These are phyloP conservation scores for Kickxella alabastrina DNA, from an alignment of 192 early-diverging fungal species.

Conservation along the genomic window DNA sequence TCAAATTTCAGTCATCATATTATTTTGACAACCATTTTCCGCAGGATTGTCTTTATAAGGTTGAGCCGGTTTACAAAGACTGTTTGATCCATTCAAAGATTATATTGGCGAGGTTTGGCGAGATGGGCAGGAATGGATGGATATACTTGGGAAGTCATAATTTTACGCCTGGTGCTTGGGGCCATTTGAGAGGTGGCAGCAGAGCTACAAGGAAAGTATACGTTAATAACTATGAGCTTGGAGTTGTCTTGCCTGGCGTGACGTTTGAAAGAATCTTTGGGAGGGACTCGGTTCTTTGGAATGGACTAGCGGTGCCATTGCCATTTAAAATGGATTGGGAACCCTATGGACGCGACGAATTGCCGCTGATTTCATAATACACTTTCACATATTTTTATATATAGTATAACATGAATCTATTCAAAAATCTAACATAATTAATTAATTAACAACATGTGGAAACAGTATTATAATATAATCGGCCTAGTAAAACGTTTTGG, in stretches of 20 bases:
- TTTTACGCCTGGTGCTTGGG: conserved; percentile 42
- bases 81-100: conserved; percentile 28
- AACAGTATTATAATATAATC: too few species aligned
- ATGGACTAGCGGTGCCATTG: conserved; percentile 16
- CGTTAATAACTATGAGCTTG: conserved; percentile 47
- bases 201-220: background rate
- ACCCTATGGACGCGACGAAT: conserved; percentile 12
- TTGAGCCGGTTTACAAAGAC: conserved; percentile 7
- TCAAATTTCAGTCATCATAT: conserved; percentile 7
- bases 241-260: conserved; percentile 22
- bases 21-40: conserved; percentile 12
- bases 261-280: conserved; percentile 19
- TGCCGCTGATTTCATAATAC: too few species aligned
- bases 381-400: too few species aligned
- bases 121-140: conserved; percentile 15
- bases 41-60: conserved; percentile 4
- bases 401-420: too few species aligned
- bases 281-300: conserved; percentile 19
- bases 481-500: too few species aligned
- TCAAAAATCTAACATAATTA: too few species aligned
- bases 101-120: conserved; percentile 13
- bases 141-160: conserved; percentile 45
- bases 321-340: conserved; percentile 31
- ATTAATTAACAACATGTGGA: too few species aligned
- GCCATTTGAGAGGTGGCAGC: background rate